Base-by-base conservation (phyloP, 2,329 filamentous ascomycete species). In the Biscogniauxia mediterranea region DNA sequence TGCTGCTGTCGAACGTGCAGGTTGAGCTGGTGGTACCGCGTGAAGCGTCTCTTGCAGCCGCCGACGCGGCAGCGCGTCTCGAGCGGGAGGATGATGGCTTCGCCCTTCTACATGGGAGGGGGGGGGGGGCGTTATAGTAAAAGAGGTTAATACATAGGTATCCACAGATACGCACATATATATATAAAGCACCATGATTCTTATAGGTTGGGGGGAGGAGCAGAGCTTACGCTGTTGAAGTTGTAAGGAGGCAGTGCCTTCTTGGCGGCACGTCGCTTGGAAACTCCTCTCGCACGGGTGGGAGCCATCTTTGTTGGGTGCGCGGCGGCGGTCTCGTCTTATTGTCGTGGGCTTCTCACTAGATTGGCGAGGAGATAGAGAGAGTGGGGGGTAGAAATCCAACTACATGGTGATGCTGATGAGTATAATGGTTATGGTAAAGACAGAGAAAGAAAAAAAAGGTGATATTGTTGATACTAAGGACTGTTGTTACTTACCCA, bases 211-310 rank as follows among this genome's bases (percentile, higher is more conserved):
- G 17, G 17, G 6, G 11, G 17, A 46, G 17, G 17, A 6, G 17
- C 2, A 46, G 11, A n/a, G 53, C 32, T 58, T 49, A 54, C 51
- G 28, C 25, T 3, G 56, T 53, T 58, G 56, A 54, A 58, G 56
- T 58, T 52, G 23, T 58, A 58, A 11, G 38, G 51, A 2, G 51
- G 56, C 56, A 26, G 53, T 2, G 3, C 32, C 2, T 38, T 38
- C 38, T 46, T n/a, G 38, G 15, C 7, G 28, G 28, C 28, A 32
- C 28, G 28, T 32, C 11, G 28, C 28, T 32, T 32, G 28, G 28
- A 8, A 32, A 9, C 28, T 32, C 11, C 28, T 32, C 7, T 23
- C 2, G 23, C 23, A 23, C 23, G 23, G 23, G 23, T 23, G 23
- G 23, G 23, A 23, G 23, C 23, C 23, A 23, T 23, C 23, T 23